A percentile compares a stretch with the other conserved stretches of the same genome.
Evolutionary conservation across 1,284 basidiomycete species (phyloP).

Genomic region (Fomitopsis pinicola): DNA sequence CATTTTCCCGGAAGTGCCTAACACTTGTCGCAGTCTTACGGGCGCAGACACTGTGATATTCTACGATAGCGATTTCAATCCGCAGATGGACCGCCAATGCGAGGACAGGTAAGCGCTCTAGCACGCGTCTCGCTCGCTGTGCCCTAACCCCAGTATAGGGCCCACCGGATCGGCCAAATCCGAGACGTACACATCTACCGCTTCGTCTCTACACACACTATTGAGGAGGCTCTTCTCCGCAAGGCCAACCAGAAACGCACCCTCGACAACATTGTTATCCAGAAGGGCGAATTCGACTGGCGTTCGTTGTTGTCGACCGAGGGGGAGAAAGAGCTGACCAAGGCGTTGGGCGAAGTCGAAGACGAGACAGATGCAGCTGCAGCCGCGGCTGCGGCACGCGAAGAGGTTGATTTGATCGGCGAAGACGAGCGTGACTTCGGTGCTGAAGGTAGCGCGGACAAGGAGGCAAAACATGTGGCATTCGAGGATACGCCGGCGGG

Average conservation of each 20-base stretch:
- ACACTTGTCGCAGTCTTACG: conserved; percentile 56
- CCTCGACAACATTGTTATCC: conserved; percentile 90
- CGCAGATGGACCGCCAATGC: conserved; percentile 96
- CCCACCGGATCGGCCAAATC: conserved; percentile 94
- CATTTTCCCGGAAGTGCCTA: not conserved
- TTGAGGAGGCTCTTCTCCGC: conserved; percentile 94
- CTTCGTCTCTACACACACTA: conserved; percentile 89
- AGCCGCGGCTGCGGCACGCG: conserved; percentile 73
- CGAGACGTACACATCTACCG: conserved; percentile 97
- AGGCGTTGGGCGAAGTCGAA: conserved; percentile 81
- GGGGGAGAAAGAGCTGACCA: conserved; percentile 44
- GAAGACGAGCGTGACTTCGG: conserved; percentile 77
- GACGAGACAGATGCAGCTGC: conserved; percentile 85
- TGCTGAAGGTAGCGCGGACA: conserved; percentile 38
- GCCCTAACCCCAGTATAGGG: conserved; percentile 38
- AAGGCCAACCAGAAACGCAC: conserved; percentile 96
- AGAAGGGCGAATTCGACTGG: conserved; percentile 96
- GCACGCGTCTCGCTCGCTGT: not conserved
- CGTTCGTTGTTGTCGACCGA: conserved; percentile 70
- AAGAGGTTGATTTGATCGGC: conserved; percentile 67
- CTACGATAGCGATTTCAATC: conserved; percentile 98
- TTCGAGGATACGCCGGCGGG: conserved; percentile 14
- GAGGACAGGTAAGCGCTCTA: conserved; percentile 74
- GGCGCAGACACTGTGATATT: conserved; percentile 98
- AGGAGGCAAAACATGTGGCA: conserved; percentile 11